Conservation (phyloP, 345 rosid genomes). For the Salix caprea region DNA sequence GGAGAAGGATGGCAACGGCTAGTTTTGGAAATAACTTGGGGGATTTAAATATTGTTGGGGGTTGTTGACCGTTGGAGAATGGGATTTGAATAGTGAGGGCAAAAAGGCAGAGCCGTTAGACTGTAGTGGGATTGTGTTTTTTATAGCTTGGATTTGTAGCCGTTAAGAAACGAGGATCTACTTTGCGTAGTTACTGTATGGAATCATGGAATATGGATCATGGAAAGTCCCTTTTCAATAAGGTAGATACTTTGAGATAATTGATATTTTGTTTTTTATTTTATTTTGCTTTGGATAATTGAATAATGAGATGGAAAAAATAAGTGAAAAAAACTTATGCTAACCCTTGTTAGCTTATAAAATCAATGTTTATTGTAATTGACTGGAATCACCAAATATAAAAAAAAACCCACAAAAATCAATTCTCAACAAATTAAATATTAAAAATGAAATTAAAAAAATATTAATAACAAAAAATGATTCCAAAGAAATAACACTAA, state of each 20-base stretch:
- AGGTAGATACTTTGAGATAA: background rate
- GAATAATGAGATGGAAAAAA: too few species aligned
- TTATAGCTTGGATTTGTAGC: background rate
- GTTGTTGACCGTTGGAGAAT: conserved; percentile 11
- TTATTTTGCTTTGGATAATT: too few species aligned
- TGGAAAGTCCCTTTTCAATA: background rate
- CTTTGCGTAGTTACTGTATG: background rate
- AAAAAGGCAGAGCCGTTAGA: conserved; percentile 14
- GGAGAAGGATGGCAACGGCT: conserved; percentile 14
- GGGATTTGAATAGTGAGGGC: background rate
- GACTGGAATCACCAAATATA: too few species aligned
- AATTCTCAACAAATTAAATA: too few species aligned
- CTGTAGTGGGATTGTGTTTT: background rate
- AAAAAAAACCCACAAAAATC: too few species aligned
- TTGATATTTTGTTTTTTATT: too few species aligned
- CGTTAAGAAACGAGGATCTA: background rate
- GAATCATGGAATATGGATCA: background rate
- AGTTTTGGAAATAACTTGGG: conserved; percentile 1
- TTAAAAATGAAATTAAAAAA: too few species aligned
- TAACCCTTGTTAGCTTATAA: too few species aligned
- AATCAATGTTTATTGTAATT: too few species aligned
- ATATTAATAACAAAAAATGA: too few species aligned
- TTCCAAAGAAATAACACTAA: too few species aligned
- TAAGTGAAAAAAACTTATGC: too few species aligned
- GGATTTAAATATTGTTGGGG: background rate